Percentiles rank a stretch among this genome's conserved stretches.
Evolutionary conservation across 2,329 filamentous ascomycete species (phyloP).

Genomic region (Pestalotiopsis fici): DNA sequence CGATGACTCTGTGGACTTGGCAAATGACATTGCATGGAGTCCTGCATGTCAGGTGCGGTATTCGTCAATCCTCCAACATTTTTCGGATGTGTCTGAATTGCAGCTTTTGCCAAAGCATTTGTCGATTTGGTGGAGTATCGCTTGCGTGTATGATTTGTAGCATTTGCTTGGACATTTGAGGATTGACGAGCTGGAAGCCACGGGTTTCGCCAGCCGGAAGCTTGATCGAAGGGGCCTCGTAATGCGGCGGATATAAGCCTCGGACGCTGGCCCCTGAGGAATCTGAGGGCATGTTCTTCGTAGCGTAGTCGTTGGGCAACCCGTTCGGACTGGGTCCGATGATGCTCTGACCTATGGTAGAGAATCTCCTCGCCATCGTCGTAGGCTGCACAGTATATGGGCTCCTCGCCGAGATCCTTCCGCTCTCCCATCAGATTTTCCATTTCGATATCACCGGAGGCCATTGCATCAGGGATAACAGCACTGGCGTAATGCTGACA

Average conservation of each 20-base stretch:
- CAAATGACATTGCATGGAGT: slow-evolving; percentile 38
- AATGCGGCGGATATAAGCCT: slow-evolving; percentile 62
- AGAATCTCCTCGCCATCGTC: slow-evolving; percentile 46
- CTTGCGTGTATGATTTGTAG: slow-evolving; percentile 3
- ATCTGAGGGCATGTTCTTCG: slow-evolving; percentile 60
- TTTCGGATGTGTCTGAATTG: neutral
- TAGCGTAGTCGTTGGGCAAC: slow-evolving; percentile 55
- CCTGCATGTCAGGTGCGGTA: slow-evolving; percentile 12
- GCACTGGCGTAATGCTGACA: neutral
- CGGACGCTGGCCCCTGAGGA: slow-evolving; percentile 56
- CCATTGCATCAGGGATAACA: neutral
- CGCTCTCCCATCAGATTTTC: neutral
- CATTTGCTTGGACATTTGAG: neutral
- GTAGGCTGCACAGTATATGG: slow-evolving; percentile 48
- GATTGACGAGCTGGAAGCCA: slow-evolving; percentile 38
- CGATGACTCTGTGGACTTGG: slow-evolving; percentile 34
- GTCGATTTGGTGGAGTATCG: slow-evolving; percentile 11
- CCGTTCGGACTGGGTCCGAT: slow-evolving; percentile 48
- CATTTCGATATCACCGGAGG: neutral
- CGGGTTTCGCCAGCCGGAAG: slow-evolving; percentile 53
- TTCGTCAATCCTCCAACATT: slow-evolving; percentile 6
- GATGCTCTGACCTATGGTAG: slow-evolving; percentile 58
- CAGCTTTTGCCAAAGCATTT: slow-evolving; percentile 9
- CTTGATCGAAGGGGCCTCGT: slow-evolving; percentile 59
- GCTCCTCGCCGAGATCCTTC: slow-evolving; percentile 31